Conservation (phyloP, 495 filamentous ascomycete genomes). For the Paragyromitra xinjiangensis region DNA sequence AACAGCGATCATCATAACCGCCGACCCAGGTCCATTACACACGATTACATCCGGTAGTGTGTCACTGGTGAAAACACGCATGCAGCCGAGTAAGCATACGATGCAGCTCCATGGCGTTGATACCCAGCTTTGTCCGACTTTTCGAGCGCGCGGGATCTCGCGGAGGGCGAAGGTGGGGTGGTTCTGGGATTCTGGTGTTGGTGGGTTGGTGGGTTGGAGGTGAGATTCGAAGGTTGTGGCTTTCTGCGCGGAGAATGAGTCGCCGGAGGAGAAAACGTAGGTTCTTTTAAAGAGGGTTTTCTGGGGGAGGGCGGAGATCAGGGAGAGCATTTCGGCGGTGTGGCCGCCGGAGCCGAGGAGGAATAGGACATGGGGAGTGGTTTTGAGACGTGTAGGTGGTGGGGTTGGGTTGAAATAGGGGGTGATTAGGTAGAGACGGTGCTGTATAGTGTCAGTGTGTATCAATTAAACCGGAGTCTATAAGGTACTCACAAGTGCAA, state of each 20-base stretch:
- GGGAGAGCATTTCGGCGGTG: constrained; percentile 89
- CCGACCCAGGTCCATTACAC: constrained; percentile 88
- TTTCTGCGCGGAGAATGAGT: constrained; percentile 74
- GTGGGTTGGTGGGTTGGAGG: constrained; percentile 1
- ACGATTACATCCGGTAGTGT: constrained; percentile 77
- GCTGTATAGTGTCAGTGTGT: constrained; percentile 53
- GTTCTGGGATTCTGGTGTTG: constrained; percentile 20
- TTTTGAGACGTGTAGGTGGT: constrained; percentile 51
- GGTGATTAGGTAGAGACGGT: constrained; percentile 66
- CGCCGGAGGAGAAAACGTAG: constrained; percentile 81
- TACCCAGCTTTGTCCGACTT: constrained; percentile 71
- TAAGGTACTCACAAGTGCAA: constrained; percentile 5
- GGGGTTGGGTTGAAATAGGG: constrained; percentile 56
- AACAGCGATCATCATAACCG: constrained; percentile 77
- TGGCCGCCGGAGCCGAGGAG: constrained; percentile 93
- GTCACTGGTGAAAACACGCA: constrained; percentile 29
- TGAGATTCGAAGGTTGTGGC: constrained; percentile 71
- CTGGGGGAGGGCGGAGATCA: constrained; percentile 66
- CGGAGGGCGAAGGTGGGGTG: constrained; percentile 46
- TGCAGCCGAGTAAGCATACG: constrained; percentile 46
- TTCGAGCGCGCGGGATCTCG: constrained; percentile 70
- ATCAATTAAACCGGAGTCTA: background rate
- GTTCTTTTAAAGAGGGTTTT: constrained; percentile 71
- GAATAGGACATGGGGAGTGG: constrained; percentile 74
- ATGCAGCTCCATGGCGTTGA: constrained; percentile 63